Conservation (phyloP, 306 rosid genomes). For the Lathyrus oleraceus region DNA sequence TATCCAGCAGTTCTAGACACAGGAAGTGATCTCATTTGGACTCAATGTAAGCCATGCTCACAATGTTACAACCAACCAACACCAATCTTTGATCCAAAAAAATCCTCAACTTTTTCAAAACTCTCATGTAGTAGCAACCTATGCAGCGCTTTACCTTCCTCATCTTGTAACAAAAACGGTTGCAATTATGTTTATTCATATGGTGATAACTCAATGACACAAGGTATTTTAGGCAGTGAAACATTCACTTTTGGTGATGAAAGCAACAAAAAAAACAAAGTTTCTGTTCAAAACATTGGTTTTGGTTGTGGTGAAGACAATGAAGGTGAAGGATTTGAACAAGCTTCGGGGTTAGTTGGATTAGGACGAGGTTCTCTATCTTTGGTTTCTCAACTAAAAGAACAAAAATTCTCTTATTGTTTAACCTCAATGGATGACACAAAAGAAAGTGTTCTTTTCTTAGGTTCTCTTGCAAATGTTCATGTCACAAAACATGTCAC, state of each 20-base stretch:
- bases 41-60: conserved; percentile 79
- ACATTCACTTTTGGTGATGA: conserved; percentile 67
- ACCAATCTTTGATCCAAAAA: conserved; percentile 66
- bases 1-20: conserved; percentile 81
- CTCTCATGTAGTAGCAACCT: conserved; percentile 51
- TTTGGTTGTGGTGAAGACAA: conserved; percentile 88
- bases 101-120: conserved; percentile 62
- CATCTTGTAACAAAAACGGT: conserved; percentile 47
- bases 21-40: conserved; percentile 91
- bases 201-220: conserved; percentile 75
- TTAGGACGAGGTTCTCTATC: conserved; percentile 86
- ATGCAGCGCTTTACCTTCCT: conserved; percentile 58
- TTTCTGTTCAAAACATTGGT: conserved; percentile 48
- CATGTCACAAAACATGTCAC: conserved; percentile 33
- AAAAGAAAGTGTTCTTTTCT: conserved; percentile 54
- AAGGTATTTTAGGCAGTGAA: conserved; percentile 68
- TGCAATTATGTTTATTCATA: conserved; percentile 71
- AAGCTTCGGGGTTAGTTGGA: conserved; percentile 79
- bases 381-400: conserved; percentile 71
- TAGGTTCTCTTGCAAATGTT: conserved; percentile 61
- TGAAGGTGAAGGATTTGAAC: conserved; percentile 74
- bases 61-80: conserved; percentile 69
- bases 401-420: conserved; percentile 76
- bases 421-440: conserved; percentile 61
- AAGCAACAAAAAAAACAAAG: background rate